Percentiles rank a stretch among this genome's conserved stretches.
These are phyloP conservation scores for Aspergillus neotritici DNA, from an alignment of 2,329 filamentous ascomycete species.

Conservation along the genomic window DNA sequence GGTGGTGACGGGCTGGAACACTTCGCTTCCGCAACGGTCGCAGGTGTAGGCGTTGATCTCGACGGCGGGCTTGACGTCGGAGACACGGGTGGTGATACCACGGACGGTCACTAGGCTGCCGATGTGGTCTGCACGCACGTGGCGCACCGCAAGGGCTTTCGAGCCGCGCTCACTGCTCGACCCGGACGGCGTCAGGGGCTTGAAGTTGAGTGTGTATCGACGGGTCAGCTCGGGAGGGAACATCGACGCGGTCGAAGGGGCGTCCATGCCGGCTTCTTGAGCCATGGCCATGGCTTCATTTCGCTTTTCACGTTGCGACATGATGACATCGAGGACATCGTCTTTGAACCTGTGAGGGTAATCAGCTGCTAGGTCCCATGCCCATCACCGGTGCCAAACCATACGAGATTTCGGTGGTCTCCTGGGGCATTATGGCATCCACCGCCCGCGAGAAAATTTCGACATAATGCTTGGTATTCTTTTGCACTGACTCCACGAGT, in stretches of 20 bases:
- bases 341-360: constrained; percentile 72
- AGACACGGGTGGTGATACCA: constrained; percentile 90
- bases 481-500: constrained; percentile 72
- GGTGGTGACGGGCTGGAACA: constrained; percentile 90
- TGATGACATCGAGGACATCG: constrained; percentile 92
- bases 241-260: constrained; percentile 62
- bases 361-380: neutral
- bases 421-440: constrained; percentile 76
- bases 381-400: constrained; percentile 18
- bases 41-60: constrained; percentile 97
- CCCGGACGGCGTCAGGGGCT: constrained; percentile 70
- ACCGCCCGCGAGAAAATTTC: constrained; percentile 85
- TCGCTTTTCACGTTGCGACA: constrained; percentile 80
- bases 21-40: constrained; percentile 91
- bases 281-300: constrained; percentile 70
- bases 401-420: constrained; percentile 70
- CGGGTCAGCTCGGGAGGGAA: constrained; percentile 90
- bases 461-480: constrained; percentile 91
- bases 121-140: constrained; percentile 87
- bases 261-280: constrained; percentile 61
- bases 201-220: constrained; percentile 93
- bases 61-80: constrained; percentile 96
- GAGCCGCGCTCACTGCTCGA: constrained; percentile 55
- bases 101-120: constrained; percentile 90
- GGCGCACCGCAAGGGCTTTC: constrained; percentile 78